A percentile compares a stretch with the other conserved stretches of the same genome.
phyloP scores from a whole-genome alignment of 495 filamentous ascomycete species.

The Hamigera avellanea region DNA sequence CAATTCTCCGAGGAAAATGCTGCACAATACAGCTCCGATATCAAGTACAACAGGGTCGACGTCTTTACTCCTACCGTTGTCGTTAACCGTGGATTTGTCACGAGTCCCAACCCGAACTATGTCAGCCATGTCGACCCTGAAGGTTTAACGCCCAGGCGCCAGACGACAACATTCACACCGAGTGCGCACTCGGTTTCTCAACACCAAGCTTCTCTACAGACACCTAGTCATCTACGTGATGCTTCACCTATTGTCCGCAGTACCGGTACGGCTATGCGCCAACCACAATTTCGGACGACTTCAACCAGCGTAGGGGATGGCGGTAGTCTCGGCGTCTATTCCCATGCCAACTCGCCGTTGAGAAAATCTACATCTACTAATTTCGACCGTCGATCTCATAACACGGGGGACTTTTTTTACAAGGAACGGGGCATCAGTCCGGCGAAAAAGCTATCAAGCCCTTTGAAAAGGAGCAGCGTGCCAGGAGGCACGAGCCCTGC shows the following conservation, averaged over 20 bases:
- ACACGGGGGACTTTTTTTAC: conserved; percentile 25
- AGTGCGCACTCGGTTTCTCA: conserved; percentile 13
- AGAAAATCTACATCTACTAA: conserved; percentile 47
- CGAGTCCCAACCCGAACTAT: conserved; percentile 83
- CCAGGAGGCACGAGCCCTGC: conserved; percentile 20
- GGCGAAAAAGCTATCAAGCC: conserved; percentile 27
- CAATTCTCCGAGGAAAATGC: conserved; percentile 44
- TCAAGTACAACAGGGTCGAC: conserved; percentile 44
- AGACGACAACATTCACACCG: conserved; percentile 15
- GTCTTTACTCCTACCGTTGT: conserved; percentile 67
- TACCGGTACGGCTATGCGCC: conserved; percentile 37
- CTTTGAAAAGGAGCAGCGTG: conserved; percentile 30
- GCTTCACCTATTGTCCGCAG: conserved; percentile 38
- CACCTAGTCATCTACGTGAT: conserved; percentile 35
- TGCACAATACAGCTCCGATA: conserved; percentile 30
- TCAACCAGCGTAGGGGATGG: conserved; percentile 46
- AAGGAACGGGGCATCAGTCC: conserved; percentile 28
- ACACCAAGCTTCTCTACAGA: conserved; percentile 23
- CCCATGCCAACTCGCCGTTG: conserved; percentile 70
- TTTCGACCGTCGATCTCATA: conserved; percentile 28
- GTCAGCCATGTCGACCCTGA: conserved; percentile 67
- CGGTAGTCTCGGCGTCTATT: conserved; percentile 69
- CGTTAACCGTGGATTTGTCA: conserved; percentile 71
- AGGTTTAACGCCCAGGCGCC: conserved; percentile 25
- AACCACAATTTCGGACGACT: conserved; percentile 42